Base-by-base conservation (phyloP, 805 yeast genomes). In the Jamesozyma hellenica region DNA sequence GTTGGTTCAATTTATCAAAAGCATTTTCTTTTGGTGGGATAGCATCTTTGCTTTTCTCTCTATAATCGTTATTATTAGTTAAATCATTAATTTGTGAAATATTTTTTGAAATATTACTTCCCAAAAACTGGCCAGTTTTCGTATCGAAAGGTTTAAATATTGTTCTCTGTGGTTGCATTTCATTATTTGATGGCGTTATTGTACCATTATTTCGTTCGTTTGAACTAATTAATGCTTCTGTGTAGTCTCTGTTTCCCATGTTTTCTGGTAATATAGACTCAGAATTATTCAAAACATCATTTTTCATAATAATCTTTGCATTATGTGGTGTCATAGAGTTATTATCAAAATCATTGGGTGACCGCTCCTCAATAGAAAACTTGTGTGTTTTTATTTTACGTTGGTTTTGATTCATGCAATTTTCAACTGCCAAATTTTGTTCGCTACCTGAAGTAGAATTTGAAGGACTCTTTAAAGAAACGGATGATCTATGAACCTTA, bases 111-210 rank as follows among this genome's bases (percentile, higher is more conserved):
- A 35, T 32, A 5, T 25, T 15, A n/a, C 17, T 36, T 28, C 50
- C 41, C 35, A 56, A 31, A 42, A 58, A 58, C 28, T 53, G 58
- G 6, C 62, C 62, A 3, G 61, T 57, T 38, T 49, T 51, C 3
- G 52, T 42, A 40, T 58, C 60, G 32, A 58, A 58, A 28, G 53
- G 59, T 42, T 58, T 58, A 41, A 58, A 58, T 9, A 58, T 28
- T 17, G 16, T 36, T n/a, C 15, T 35, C 14, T 23, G 21, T 19
- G 8, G 8, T 6, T 34, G 11, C 14, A n/a, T 4, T 34, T 40
- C 28, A 14, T n/a, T 23, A 25, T 28, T 19, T 25, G 30, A 30
- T 3, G 47, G 47, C 12, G 47, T 44, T 8, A 44, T 36, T 9
- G 32, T 19, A 8, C 46, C 46, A 4, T 23, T 17, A 29, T 32